phyloP scores from a whole-genome alignment of 2,329 filamentous ascomycete species.

The Cylindrodendrum hubeiense region DNA sequence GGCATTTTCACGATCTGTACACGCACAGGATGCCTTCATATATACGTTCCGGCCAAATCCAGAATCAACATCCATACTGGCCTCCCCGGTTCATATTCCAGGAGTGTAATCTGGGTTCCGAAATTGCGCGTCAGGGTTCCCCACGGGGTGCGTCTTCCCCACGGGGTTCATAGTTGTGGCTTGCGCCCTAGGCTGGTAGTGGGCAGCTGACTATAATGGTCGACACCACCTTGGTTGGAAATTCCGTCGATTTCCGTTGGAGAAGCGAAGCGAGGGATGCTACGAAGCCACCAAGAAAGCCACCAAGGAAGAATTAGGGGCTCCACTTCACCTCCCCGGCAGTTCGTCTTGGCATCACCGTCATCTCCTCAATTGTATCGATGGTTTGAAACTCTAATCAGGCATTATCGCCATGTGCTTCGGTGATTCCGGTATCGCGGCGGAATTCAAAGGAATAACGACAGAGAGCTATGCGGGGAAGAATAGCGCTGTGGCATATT shows the following conservation, averaged over 20 bases:
- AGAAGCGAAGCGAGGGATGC: background rate
- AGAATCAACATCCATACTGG: background rate
- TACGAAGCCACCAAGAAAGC: background rate
- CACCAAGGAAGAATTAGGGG: background rate
- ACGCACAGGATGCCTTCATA: background rate
- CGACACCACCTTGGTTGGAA: background rate
- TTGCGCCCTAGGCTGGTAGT: background rate
- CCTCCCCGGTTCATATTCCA: background rate
- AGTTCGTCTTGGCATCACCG: background rate
- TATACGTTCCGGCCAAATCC: background rate
- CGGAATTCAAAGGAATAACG: background rate
- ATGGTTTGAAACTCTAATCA: background rate
- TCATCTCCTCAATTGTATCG: background rate
- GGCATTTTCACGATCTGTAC: background rate
- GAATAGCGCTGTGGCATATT: background rate
- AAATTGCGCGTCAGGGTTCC: constrained; percentile 34
- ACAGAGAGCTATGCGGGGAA: background rate
- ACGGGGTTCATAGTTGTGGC: background rate
- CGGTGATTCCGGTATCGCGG: background rate
- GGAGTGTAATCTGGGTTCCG: constrained; percentile 13
- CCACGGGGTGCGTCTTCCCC: constrained; percentile 18
- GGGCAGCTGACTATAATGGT: background rate
- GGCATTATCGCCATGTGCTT: background rate
- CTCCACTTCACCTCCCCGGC: background rate
- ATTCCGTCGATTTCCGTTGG: background rate